Evolutionary conservation across 306 rosid species (phyloP).

Genomic region (Ormosia semicastrata): DNA sequence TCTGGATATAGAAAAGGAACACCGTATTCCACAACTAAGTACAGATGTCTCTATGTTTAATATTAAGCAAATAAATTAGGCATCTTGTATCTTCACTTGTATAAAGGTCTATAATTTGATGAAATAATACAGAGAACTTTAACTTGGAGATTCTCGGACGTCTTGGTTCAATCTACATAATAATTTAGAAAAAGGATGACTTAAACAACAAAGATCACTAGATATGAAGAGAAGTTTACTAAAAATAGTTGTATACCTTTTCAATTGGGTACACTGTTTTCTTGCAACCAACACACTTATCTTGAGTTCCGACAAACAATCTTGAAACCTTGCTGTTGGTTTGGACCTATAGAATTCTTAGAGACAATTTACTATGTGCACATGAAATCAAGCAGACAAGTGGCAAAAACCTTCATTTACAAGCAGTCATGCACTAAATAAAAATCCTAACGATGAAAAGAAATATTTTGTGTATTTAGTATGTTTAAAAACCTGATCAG

Average conservation of each 20-base stretch:
- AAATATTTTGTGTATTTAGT: neutral
- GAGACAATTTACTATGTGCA: neutral
- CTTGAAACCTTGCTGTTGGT: conserved; percentile 68
- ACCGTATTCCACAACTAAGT: too few species aligned
- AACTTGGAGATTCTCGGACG: too few species aligned
- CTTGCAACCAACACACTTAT: conserved; percentile 84
- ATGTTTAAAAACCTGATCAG: conserved; percentile 57
- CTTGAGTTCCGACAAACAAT: conserved; percentile 86
- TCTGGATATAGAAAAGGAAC: too few species aligned
- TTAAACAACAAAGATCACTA: neutral
- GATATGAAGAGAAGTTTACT: neutral
- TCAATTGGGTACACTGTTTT: conserved; percentile 92
- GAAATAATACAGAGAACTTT: neutral
- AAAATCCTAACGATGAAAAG: conserved; percentile 2
- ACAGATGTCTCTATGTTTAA: neutral
- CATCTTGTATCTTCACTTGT: neutral
- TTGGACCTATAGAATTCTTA: conserved; percentile 52
- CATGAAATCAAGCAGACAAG: neutral
- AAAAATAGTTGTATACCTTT: conserved; percentile 50
- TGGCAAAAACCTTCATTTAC: neutral
- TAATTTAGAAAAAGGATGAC: neutral
- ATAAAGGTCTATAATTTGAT: neutral
- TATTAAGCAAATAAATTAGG: neutral
- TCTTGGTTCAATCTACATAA: neutral
- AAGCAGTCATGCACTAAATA: neutral